Evolutionary conservation across 2,329 filamentous ascomycete species (phyloP), one percentile per base, ranked within the genome.

Genomic region (Fusarium sterilihyphosum): DNA sequence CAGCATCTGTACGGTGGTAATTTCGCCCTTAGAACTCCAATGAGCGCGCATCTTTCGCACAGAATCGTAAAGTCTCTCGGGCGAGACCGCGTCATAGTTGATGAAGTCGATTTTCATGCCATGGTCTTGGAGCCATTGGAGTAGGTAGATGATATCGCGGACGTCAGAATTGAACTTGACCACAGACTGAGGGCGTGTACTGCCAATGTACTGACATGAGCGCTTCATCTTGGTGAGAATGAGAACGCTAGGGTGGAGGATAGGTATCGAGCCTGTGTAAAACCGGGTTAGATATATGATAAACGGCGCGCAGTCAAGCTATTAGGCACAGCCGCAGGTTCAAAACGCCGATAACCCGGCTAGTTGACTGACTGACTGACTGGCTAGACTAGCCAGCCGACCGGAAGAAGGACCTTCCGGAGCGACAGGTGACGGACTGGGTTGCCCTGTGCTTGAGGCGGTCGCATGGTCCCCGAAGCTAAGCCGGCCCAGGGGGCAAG

Each of bases 271-370:
- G 0, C 8, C 44, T 47, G 6, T 2, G 7, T 46, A 9, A 46
- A 26, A 12, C 0, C 9, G 1, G 5, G 43, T 46, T 5, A 46
- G 44, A 13, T 9, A 6, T 26, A 46, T 6, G 2, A 26, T 26
- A 14, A 2, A 3, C 24, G 10, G 18, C 0, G 10, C 0, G 1
- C 5, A 12, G 6, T 44, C 4, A 8, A 24, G n/a, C 2, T 4
- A 44, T 44, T 4, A 17, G 16, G 10, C 16, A 44, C 14, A n/a
- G 5, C 20, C 38, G 20, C 6, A 24, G 6, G 14, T 17, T 5
- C 3, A 8, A 29, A 29, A 29, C 29, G 29, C n/a, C 1, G n/a
- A 18, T 46, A 3, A 13, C 1, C 16, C 6, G 17, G 31, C 13
- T 33, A 2, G 2, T 8, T 29, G 13, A 10, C 22, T 17, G 7